Percentiles rank a stretch among this genome's conserved stretches.
Conservation (phyloP, 306 rosid genomes). For the Medicago lupulina region DNA sequence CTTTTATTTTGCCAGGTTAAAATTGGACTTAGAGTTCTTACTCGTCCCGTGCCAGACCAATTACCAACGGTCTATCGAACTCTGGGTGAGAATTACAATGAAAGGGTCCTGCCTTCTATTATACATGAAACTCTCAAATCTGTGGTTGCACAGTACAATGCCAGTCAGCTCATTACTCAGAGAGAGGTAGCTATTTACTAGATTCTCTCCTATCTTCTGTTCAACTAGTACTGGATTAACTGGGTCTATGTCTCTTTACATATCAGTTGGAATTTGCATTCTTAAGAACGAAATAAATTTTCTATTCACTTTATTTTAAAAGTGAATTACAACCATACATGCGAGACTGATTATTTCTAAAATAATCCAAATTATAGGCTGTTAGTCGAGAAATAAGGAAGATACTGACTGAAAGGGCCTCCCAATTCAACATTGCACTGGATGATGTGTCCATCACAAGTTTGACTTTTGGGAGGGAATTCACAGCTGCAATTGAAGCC, state of each 20-base stretch:
- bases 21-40: conserved; percentile 84
- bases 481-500: conserved; percentile 88
- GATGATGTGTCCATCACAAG: conserved; percentile 89
- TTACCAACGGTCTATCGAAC: conserved; percentile 76
- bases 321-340: background rate
- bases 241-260: background rate
- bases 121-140: conserved; percentile 86
- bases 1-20: conserved; percentile 58
- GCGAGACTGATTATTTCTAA: conserved; percentile 33
- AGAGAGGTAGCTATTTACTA: conserved; percentile 67
- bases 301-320: background rate
- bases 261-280: conserved; percentile 19
- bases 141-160: conserved; percentile 87
- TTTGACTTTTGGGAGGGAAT: conserved; percentile 80
- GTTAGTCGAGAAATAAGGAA: conserved; percentile 87
- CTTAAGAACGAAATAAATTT: conserved; percentile 7
- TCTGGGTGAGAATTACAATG: conserved; percentile 72
- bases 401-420: conserved; percentile 75
- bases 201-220: conserved; percentile 4
- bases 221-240: background rate
- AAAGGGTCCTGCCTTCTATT: conserved; percentile 81
- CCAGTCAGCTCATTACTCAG: conserved; percentile 92
- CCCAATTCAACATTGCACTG: conserved; percentile 81
- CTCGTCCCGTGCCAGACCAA: conserved; percentile 72
- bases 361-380: conserved; percentile 47